These are phyloP conservation scores for Aspergillus candidus DNA, from an alignment of 2,329 filamentous ascomycete genomes.

Conservation along the genomic window DNA sequence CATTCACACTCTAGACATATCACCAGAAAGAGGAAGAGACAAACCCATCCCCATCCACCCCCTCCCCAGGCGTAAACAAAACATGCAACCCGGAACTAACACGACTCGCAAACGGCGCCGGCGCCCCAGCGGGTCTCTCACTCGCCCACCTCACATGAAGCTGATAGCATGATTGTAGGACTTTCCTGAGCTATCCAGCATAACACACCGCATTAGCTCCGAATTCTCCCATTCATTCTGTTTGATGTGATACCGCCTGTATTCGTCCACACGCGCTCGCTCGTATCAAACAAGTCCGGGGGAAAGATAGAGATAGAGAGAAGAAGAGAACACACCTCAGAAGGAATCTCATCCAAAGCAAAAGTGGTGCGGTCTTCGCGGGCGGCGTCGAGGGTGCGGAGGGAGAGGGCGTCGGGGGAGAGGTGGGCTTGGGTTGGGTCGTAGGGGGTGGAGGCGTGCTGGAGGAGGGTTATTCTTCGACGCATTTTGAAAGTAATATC, in stretches of 20 bases:
- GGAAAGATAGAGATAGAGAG: neutral
- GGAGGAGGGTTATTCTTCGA: constrained; percentile 64
- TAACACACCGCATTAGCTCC: neutral
- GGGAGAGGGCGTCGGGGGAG: constrained; percentile 45
- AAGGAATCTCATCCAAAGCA: constrained; percentile 65
- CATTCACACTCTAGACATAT: neutral
- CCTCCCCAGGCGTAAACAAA: constrained; percentile 56
- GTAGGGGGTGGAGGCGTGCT: constrained; percentile 57
- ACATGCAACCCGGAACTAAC: constrained; percentile 76
- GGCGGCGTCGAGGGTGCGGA: constrained; percentile 59
- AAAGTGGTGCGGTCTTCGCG: constrained; percentile 77
- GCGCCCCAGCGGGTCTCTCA: constrained; percentile 49
- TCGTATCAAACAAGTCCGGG: too few relatives aligned
- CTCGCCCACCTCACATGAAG: constrained; percentile 77
- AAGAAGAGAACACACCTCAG: constrained; percentile 45
- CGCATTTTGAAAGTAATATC: constrained; percentile 25
- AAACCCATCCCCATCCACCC: neutral
- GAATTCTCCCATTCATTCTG: neutral
- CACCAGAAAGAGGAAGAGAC: constrained; percentile 24
- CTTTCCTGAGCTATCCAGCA: constrained; percentile 48
- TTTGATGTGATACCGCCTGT: too few relatives aligned
- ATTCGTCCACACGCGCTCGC: too few relatives aligned
- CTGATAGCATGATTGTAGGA: constrained; percentile 61
- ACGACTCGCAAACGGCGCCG: constrained; percentile 67
- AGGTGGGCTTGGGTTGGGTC: constrained; percentile 60